Evolutionary conservation across 441 rosid genomes (phyloP).

Genomic region (Pelargonium fulgidum): DNA sequence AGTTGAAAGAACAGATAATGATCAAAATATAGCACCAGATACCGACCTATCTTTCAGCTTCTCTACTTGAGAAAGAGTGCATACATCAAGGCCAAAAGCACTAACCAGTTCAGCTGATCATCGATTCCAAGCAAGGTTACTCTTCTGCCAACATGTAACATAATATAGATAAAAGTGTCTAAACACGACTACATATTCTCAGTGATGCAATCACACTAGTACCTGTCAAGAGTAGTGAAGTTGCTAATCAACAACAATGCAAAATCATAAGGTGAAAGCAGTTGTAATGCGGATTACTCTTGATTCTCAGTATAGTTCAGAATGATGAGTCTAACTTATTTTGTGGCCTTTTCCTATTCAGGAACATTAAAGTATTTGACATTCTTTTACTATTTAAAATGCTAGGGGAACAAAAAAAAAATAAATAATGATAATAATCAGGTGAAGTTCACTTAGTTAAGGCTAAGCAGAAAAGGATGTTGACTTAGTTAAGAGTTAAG

Average conservation of each 20-base stretch:
- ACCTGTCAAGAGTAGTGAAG: conserved; percentile 8
- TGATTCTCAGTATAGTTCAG: too few relatives aligned
- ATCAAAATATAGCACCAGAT: conserved; percentile 37
- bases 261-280: not conserved
- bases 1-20: conserved; percentile 35
- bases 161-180: not conserved
- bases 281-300: not conserved
- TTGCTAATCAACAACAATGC: not conserved
- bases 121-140: conserved; percentile 15
- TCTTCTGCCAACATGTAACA: not conserved
- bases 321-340: too few relatives aligned
- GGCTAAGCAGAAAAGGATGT: too few relatives aligned
- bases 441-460: too few relatives aligned
- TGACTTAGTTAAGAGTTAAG: too few relatives aligned
- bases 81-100: conserved; percentile 7
- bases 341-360: too few relatives aligned
- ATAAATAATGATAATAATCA: too few relatives aligned
- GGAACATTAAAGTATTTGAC: too few relatives aligned
- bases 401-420: too few relatives aligned
- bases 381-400: too few relatives aligned
- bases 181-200: not conserved
- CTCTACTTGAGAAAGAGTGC: conserved; percentile 8
- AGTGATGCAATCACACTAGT: conserved; percentile 1
- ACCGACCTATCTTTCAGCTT: conserved; percentile 18
- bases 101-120: conserved; percentile 13